Evolutionary conservation across 2,329 filamentous ascomycete species (phyloP).

Genomic region (Acrocalymma vagum): DNA sequence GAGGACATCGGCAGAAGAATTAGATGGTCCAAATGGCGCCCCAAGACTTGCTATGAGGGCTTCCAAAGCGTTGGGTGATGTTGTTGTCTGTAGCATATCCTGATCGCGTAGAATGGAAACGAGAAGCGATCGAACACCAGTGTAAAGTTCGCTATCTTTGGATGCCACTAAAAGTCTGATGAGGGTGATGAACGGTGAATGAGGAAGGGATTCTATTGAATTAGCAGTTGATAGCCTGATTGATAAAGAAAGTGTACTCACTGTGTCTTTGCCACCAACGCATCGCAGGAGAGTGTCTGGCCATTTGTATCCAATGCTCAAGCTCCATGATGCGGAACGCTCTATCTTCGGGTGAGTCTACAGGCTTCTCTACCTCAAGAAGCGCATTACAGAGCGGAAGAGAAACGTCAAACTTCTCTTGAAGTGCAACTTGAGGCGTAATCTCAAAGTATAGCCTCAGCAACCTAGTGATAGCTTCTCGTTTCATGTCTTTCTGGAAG

Average conservation of each 20-base stretch:
- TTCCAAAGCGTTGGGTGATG: conserved; percentile 49
- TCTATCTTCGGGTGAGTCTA: conserved; percentile 53
- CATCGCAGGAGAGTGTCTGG: conserved; percentile 82
- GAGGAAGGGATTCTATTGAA: conserved; percentile 61
- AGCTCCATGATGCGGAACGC: conserved; percentile 76
- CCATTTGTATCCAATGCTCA: conserved; percentile 82
- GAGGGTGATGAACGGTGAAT: conserved; percentile 77
- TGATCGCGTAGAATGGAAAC: conserved; percentile 70
- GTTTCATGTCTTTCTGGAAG: conserved; percentile 73
- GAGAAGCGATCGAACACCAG: conserved; percentile 65
- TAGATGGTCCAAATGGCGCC: conserved; percentile 47
- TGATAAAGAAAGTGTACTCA: conserved; percentile 25
- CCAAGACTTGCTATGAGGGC: conserved; percentile 57
- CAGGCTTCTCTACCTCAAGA: conserved; percentile 61
- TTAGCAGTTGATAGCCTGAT: conserved; percentile 13
- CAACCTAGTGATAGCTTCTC: conserved; percentile 80
- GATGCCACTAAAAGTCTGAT: conserved; percentile 66
- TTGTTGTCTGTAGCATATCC: conserved; percentile 67
- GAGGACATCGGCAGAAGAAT: conserved; percentile 59
- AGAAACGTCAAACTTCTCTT: conserved; percentile 89
- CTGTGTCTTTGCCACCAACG: conserved; percentile 85
- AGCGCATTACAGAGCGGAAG: conserved; percentile 75
- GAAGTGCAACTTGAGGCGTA: conserved; percentile 79
- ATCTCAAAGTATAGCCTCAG: conserved; percentile 86
- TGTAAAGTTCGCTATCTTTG: conserved; percentile 57